Conservation (phyloP, 257 asterid genomes). For the Datura wrightii region DNA sequence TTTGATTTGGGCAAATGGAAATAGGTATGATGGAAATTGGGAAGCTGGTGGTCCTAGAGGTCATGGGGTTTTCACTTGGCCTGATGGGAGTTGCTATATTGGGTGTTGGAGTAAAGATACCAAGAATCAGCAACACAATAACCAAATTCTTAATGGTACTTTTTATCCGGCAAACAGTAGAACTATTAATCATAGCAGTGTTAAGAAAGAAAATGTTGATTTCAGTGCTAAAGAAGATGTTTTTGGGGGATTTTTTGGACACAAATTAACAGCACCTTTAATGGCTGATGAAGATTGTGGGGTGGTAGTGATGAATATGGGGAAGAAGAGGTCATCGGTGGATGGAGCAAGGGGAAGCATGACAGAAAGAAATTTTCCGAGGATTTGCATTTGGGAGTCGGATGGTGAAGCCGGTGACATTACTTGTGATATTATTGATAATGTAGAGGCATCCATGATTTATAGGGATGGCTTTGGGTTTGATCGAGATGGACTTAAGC, state of each 20-base stretch:
- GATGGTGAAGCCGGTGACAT: slow-evolving; percentile 98
- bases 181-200: slow-evolving; percentile 6
- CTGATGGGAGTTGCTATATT: slow-evolving; percentile 84
- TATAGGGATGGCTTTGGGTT: slow-evolving; percentile 62
- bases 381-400: slow-evolving; percentile 96
- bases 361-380: slow-evolving; percentile 69
- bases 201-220: slow-evolving; percentile 14
- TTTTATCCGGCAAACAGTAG: slow-evolving; percentile 68
- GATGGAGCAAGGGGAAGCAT: slow-evolving; percentile 52
- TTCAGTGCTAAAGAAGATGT: slow-evolving; percentile 39
- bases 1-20: slow-evolving; percentile 84
- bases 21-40: slow-evolving; percentile 85
- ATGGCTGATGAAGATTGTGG: slow-evolving; percentile 54
- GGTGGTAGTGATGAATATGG: slow-evolving; percentile 44
- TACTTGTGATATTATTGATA: slow-evolving; percentile 92
- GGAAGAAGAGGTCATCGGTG: slow-evolving; percentile 70
- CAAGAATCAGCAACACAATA: slow-evolving; percentile 43
- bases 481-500: slow-evolving; percentile 63
- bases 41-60: slow-evolving; percentile 80
- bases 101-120: slow-evolving; percentile 63
- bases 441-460: slow-evolving; percentile 77
- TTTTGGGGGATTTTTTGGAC: slow-evolving; percentile 46
- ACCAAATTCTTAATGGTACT: slow-evolving; percentile 69
- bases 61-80: slow-evolving; percentile 91
- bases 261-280: slow-evolving; percentile 52